Percentiles rank a stretch among this genome's conserved stretches.
Evolutionary conservation across 768 basidiomycete species (phyloP).

Genomic region (Collybia mongolica): DNA sequence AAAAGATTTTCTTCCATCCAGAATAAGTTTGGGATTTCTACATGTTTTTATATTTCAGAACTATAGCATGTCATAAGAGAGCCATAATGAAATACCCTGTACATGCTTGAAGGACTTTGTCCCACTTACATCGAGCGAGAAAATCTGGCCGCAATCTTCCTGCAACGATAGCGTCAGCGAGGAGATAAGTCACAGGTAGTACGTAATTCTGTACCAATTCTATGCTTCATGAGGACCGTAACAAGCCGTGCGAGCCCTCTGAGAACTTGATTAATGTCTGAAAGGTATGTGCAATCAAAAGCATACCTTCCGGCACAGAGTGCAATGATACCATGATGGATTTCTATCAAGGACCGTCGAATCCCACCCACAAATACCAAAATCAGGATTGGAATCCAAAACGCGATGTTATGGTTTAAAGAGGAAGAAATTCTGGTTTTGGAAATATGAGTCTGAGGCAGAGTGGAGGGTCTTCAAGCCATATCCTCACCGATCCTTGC

Average conservation of each 20-base stretch:
- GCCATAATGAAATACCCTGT: conserved; percentile 44
- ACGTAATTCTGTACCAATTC: conserved; percentile 40
- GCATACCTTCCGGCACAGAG: conserved; percentile 40
- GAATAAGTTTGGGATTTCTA: conserved; percentile 19
- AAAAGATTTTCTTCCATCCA: conserved; percentile 60
- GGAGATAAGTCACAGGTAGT: conserved; percentile 7
- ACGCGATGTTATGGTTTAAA: conserved; percentile 45
- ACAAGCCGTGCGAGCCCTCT: conserved; percentile 45
- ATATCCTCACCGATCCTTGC: conserved; percentile 43
- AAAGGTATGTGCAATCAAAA: conserved; percentile 2
- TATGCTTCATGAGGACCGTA: conserved; percentile 54
- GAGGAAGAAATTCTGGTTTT: conserved; percentile 45
- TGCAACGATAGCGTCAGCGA: conserved; percentile 11
- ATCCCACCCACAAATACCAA: conserved; percentile 34
- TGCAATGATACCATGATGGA: conserved; percentile 61
- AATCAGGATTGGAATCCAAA: conserved; percentile 43
- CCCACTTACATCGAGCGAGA: conserved; percentile 63
- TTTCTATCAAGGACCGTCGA: conserved; percentile 44
- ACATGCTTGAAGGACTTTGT: conserved; percentile 42
- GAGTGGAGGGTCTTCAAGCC: not conserved
- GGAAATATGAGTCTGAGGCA: too few relatives aligned
- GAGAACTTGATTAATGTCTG: conserved; percentile 3
- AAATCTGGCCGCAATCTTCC: conserved; percentile 67
- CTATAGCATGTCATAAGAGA: not conserved
- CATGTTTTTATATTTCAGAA: too few relatives aligned